These are phyloP conservation scores for Cordyceps militaris DNA, from an alignment of 2,329 filamentous ascomycete species.

Conservation along the genomic window DNA sequence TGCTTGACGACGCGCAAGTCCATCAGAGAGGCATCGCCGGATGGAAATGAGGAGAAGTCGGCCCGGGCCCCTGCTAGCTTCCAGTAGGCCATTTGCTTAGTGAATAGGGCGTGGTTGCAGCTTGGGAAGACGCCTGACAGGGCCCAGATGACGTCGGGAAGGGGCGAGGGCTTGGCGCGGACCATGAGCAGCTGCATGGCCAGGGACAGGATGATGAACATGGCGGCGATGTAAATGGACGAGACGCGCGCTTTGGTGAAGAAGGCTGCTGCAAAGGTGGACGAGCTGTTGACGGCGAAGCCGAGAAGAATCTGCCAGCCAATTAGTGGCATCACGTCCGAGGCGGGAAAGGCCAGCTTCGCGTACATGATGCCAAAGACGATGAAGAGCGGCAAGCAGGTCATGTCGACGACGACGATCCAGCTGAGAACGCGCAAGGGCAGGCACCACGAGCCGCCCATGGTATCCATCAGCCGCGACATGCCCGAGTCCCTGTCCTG, in stretches of 20 bases:
- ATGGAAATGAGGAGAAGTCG: constrained; percentile 7
- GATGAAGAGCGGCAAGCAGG: constrained; percentile 31
- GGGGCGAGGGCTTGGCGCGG: neutral
- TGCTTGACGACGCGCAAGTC: constrained; percentile 20
- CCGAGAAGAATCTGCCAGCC: constrained; percentile 41
- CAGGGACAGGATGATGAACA: constrained; percentile 23
- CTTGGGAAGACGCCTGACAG: constrained; percentile 20
- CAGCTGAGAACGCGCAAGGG: constrained; percentile 22
- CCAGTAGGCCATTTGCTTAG: constrained; percentile 20
- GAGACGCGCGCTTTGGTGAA: constrained; percentile 27
- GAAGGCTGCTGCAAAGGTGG: constrained; percentile 43
- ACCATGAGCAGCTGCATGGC: neutral
- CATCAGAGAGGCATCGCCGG: constrained; percentile 6
- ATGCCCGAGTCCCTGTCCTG: constrained; percentile 26
- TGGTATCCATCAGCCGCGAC: constrained; percentile 27
- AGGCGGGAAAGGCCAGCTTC: neutral
- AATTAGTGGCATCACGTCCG: constrained; percentile 19
- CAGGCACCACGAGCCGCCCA: constrained; percentile 37
- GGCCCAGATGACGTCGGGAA: neutral
- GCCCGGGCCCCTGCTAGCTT: constrained; percentile 14
- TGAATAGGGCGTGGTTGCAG: constrained; percentile 20
- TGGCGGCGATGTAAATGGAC: constrained; percentile 23
- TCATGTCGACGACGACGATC: constrained; percentile 21
- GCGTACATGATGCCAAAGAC: constrained; percentile 26
- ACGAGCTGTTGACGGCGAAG: constrained; percentile 54